phyloP scores from a whole-genome alignment of 2,329 filamentous ascomycete genomes.

The Tolypocladium sp. region DNA sequence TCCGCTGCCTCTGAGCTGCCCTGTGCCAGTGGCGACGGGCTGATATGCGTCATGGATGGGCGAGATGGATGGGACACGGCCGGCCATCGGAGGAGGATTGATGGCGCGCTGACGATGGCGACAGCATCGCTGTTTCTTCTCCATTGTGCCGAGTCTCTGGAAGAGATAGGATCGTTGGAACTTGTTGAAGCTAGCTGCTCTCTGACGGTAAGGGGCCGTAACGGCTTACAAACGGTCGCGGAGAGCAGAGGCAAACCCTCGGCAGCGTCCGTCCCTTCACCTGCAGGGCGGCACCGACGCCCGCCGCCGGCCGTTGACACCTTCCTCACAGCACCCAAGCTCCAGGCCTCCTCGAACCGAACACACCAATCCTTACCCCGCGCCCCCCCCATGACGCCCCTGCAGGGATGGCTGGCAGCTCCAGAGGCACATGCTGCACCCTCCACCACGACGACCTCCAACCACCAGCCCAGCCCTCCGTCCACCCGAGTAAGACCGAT shows the following conservation, averaged over 20 bases:
- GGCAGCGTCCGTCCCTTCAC: neutral
- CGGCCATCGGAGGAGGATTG: neutral
- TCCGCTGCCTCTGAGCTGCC: neutral
- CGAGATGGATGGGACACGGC: neutral
- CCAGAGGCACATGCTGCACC: neutral
- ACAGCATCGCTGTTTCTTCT: neutral
- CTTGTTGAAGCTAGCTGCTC: neutral
- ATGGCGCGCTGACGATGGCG: no score
- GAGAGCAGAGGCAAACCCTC: neutral
- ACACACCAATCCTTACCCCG: no score
- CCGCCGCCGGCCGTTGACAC: neutral
- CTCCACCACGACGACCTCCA: neutral
- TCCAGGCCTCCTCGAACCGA: no score
- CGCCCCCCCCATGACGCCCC: neutral
- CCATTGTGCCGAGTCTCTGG: neutral
- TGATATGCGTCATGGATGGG: neutral
- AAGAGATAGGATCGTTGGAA: no score
- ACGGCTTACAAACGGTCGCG: neutral
- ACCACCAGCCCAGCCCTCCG: slow-evolving; percentile 10
- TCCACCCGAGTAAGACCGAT: slow-evolving; percentile 25
- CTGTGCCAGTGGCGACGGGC: neutral
- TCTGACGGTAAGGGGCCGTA: neutral
- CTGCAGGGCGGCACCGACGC: neutral
- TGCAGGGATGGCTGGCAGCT: neutral
- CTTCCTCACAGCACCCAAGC: no score